phyloP scores from a whole-genome alignment of 192 early-diverging fungal genomes.

The Umbelopsis ramanniana region DNA sequence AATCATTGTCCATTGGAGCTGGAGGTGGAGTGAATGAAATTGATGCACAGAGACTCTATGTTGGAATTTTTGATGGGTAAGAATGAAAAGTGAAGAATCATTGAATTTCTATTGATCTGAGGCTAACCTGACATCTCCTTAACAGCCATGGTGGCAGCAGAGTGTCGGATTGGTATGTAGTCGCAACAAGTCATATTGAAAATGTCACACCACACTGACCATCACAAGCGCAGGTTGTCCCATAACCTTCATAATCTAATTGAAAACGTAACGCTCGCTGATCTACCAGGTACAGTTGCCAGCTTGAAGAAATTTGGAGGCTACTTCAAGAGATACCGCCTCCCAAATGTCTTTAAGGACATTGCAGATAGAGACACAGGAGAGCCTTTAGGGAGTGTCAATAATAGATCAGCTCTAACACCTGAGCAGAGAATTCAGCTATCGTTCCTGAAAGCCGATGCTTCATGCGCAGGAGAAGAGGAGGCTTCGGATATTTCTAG shows the following conservation, averaged over 20 bases:
- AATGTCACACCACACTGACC: not conserved
- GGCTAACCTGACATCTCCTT: not conserved
- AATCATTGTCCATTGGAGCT: conserved; percentile 40
- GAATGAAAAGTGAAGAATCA: not conserved
- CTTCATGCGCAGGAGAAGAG: conserved; percentile 38
- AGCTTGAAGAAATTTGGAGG: conserved; percentile 48
- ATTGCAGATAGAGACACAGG: conserved; percentile 26
- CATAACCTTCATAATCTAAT: conserved; percentile 55
- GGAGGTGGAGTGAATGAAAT: conserved; percentile 12
- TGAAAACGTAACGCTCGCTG: conserved; percentile 43
- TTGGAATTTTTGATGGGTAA: conserved; percentile 66
- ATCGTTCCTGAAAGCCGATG: conserved; percentile 66
- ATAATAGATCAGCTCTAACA: conserved; percentile 44
- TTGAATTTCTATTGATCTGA: conserved; percentile 2
- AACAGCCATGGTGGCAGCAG: conserved; percentile 39
- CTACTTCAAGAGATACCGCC: conserved; percentile 50
- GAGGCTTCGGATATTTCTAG: not conserved
- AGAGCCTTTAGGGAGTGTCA: not conserved
- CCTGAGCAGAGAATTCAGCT: conserved; percentile 70
- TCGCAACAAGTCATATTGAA: not conserved
- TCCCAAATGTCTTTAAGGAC: conserved; percentile 29
- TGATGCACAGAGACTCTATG: conserved; percentile 43
- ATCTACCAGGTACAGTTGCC: conserved; percentile 43
- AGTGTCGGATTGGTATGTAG: conserved; percentile 42
- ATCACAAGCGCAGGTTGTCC: conserved; percentile 33